Evolutionary conservation across 192 early-diverging fungal genomes (phyloP), one percentile per base, ranked within the genome.

Genomic region (Coemansia asiatica): DNA sequence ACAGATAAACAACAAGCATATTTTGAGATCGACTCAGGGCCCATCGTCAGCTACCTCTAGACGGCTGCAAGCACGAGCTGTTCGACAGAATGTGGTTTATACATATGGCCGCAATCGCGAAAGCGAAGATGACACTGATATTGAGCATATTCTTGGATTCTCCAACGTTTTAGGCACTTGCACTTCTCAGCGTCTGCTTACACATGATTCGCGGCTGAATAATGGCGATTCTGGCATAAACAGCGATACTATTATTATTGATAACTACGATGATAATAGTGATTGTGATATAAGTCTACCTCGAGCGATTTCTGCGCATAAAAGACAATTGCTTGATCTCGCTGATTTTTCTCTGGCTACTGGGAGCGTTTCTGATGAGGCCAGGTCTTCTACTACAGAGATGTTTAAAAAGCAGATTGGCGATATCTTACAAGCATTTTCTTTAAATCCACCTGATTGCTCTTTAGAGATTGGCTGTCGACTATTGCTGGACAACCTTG

Each of bases 31-130:
- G 13, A 64, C 36, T 7, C 58, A 69, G 25, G 79, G 79, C 9
- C 79, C 79, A 36, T 81, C 79, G 2, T 44, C 64, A 6, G 73
- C 69, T 2, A 75, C 79, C 0, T 75, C 67, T 18, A 81, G 69
- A 64, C 73, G 79, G 21, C 48, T 81, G 23, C 79, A 81, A 56
- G 61, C 63, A 26, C 69, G 74, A 2, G 67, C 79, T 4, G 65
- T 63, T 38, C 56, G 58, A 6, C 73, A 74, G 26, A 72, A 81
- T 23, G 79, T 81, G 2, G 79, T 81, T 0, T 81, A 68, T 36
- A 81, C 70, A 15, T 81, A 81, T 35, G 79, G 79, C 5, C 79
- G 74, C 55, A 26, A 67, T n/a, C 79, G 74, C 15, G 56, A 60
- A 19, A 68, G 64, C 26, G 66, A 64, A 10, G 67, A 69, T 21